These are phyloP conservation scores for Spergularia marina DNA, from an alignment of 148 eudicot genomes.

Conservation along the genomic window DNA sequence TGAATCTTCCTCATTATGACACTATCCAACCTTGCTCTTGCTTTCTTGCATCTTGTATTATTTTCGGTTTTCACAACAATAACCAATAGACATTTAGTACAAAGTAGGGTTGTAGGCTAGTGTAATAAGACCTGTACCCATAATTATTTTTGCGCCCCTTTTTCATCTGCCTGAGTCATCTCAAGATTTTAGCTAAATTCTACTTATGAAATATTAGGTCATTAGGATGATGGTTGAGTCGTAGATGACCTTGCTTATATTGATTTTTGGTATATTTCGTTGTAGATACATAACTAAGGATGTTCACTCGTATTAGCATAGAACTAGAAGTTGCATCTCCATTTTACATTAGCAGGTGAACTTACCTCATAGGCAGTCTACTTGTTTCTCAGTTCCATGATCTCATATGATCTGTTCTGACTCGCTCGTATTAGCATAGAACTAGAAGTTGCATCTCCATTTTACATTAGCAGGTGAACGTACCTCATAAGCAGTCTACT, in stretches of 20 bases:
- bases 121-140: background rate
- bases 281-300: background rate
- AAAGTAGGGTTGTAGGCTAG: background rate
- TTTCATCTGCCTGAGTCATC: background rate
- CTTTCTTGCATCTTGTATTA: background rate
- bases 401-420: background rate
- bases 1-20: background rate
- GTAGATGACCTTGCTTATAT: background rate
- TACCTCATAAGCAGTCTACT: background rate
- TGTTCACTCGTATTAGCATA: background rate
- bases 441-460: background rate
- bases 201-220: background rate
- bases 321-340: background rate
- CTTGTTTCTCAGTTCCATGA: background rate
- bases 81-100: background rate
- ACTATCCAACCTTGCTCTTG: background rate
- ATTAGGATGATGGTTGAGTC: background rate
- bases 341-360: background rate
- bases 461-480: slow-evolving; percentile 2
- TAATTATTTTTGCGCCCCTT: background rate
- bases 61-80: background rate
- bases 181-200: background rate
- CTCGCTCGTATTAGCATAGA: background rate
- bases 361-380: background rate
- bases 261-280: background rate